These are phyloP conservation scores for Saccharomycopsis fibuligera DNA, from an alignment of 805 yeast genomes.

Conservation along the genomic window DNA sequence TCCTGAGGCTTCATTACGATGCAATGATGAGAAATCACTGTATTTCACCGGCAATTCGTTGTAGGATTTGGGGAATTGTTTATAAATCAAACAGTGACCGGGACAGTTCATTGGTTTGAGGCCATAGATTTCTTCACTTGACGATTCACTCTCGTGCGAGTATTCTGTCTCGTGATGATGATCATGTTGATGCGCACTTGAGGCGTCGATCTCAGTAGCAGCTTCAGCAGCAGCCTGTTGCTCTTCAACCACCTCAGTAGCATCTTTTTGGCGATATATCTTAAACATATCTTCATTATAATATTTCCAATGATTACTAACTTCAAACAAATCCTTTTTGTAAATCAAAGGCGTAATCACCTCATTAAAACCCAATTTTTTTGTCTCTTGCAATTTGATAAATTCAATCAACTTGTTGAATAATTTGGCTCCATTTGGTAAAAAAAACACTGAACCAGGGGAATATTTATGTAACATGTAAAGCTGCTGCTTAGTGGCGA, in stretches of 20 bases:
- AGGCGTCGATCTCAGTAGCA: too few species aligned
- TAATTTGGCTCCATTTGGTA: conserved; percentile 87
- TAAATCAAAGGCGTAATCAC: conserved; percentile 89
- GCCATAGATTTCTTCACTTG: conserved; percentile 56
- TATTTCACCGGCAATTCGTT: conserved; percentile 80
- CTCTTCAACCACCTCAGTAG: conserved; percentile 23
- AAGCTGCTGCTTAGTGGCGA: conserved; percentile 58
- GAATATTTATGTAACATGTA: conserved; percentile 75
- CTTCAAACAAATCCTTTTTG: conserved; percentile 78
- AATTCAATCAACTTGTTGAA: conserved; percentile 73
- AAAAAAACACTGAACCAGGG: conserved; percentile 88
- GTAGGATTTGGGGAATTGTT: conserved; percentile 69
- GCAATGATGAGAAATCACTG: conserved; percentile 87
- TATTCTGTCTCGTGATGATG: conserved; percentile 34
- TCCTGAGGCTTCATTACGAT: conserved; percentile 92
- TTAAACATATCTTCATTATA: conserved; percentile 92
- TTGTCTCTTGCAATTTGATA: conserved; percentile 74
- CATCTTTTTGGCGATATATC: conserved; percentile 50
- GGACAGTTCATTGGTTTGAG: conserved; percentile 96
- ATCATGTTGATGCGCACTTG: conserved; percentile 16
- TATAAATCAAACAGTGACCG: conserved; percentile 84
- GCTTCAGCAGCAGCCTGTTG: conserved; percentile 26
- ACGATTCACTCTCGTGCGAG: too few species aligned
- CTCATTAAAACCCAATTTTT: conserved; percentile 78
- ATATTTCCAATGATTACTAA: conserved; percentile 93